Percentiles rank a stretch among this genome's conserved stretches.
Evolutionary conservation across 2,329 filamentous ascomycete genomes (phyloP).

Genomic region (Aspergillus caelatus): DNA sequence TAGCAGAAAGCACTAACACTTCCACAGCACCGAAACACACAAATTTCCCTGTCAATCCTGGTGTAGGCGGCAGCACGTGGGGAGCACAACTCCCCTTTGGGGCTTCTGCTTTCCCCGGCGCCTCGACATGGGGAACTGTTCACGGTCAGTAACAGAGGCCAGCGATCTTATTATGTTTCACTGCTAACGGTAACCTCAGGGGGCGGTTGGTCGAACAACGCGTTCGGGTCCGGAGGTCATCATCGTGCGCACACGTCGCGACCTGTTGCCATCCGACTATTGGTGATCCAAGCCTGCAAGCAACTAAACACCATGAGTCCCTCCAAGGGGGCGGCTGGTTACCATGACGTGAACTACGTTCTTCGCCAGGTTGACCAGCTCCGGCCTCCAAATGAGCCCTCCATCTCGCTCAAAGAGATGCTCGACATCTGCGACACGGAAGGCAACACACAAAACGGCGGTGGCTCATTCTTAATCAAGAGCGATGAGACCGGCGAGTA

Average conservation of each 20-base stretch:
- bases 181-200: conserved; percentile 34
- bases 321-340: conserved; percentile 59
- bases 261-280: conserved; percentile 69
- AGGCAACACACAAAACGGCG: conserved; percentile 82
- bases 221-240: conserved; percentile 53
- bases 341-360: conserved; percentile 68
- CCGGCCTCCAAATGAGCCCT: conserved; percentile 59
- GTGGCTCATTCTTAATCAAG: conserved; percentile 78
- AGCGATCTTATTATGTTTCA: conserved; percentile 2
- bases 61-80: conserved; percentile 38
- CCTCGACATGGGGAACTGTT: conserved; percentile 42
- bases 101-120: conserved; percentile 37
- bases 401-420: conserved; percentile 68
- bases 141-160: conserved; percentile 34
- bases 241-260: conserved; percentile 61
- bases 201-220: conserved; percentile 48
- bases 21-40: conserved; percentile 34
- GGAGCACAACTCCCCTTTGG: conserved; percentile 42
- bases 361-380: conserved; percentile 67
- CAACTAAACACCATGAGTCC: conserved; percentile 51
- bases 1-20: conserved; percentile 20
- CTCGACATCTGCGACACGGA: conserved; percentile 88
- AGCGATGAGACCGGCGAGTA: conserved; percentile 51
- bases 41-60: conserved; percentile 36
- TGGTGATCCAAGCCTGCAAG: conserved; percentile 79